Base-by-base conservation (phyloP, 176 grass and related monocot species). In the Oryza glumipatula region DNA sequence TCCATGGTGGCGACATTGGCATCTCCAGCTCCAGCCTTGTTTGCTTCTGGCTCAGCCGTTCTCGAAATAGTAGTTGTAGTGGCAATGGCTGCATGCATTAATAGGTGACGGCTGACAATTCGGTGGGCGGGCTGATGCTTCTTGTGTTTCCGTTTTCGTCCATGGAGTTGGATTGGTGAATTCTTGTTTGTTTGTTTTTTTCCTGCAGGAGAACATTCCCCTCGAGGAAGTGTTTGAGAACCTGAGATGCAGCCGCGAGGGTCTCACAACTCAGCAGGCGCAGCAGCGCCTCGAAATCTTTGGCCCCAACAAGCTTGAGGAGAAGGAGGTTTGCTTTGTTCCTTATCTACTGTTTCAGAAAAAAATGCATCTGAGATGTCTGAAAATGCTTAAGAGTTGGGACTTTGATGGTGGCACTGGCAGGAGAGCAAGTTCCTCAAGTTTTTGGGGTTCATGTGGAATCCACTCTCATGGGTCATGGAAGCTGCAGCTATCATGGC, bases 391-490 rank as follows among this genome's bases (percentile, higher is more conserved):
- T 64, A 51, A 63, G 3, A 70, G 19, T n/a, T 73, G 66, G 65
- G 19, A 67, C 76, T 68, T 48, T 81, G 21, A 77, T 56, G 84
- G 75, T 17, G 13, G 70, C 92, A 94, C 89, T 17, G 13, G 70
- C 92, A 94, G 92, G 92, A 94, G 89, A 94, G 89, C 87, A 94
- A 94, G 28, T 17, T 89, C n/a, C 78, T 94, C n/a, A 94, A 94
- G 78, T 94, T 92, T 41, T 32, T 94, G 69, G 92, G 92, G 9
- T 94, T 94, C 84, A 94, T 94, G 92, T 94, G 92, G 92, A 94
- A 94, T 64, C 92, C 92, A 45, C 81, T 94, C 0, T 94, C 92
- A 23, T 94, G 92, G 92, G 92, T 94, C 54, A 94, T 94, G 92
- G 92, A 94, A 74, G 82, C 82, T 13, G 92, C 92, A 28, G 92